A percentile compares a stretch with the other conserved stretches of the same genome.
These are phyloP conservation scores for Argentina anserina DNA, from an alignment of 306 rosid species.

Conservation along the genomic window DNA sequence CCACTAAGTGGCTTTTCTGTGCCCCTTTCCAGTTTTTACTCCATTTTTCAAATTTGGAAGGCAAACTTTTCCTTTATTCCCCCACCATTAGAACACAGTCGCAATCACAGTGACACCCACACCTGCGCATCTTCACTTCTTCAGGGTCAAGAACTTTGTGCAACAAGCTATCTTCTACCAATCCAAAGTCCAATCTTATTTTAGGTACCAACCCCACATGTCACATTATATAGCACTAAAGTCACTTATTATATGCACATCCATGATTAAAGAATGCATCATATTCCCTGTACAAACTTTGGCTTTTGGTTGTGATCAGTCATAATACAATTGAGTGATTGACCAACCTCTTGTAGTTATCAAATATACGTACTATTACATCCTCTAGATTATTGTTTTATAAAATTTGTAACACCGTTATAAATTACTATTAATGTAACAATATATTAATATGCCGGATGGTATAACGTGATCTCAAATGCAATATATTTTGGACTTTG, in stretches of 20 bases:
- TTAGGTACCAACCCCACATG: neutral
- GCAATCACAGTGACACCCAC: neutral
- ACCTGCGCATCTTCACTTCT: neutral
- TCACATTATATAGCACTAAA: neutral
- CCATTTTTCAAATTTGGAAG: neutral
- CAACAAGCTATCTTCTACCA: neutral
- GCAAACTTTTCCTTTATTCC: neutral
- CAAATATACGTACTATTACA: too few relatives aligned
- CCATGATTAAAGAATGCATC: neutral
- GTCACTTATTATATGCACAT: neutral
- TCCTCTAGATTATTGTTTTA: too few relatives aligned
- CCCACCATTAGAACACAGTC: neutral
- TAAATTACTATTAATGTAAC: neutral
- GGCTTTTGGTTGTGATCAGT: too few relatives aligned
- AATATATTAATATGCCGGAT: neutral
- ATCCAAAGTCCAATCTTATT: neutral
- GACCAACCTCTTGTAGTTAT: too few relatives aligned
- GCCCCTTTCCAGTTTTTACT: neutral
- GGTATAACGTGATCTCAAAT: neutral
- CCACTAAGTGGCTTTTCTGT: neutral
- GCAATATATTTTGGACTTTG: too few relatives aligned
- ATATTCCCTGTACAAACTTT: neutral
- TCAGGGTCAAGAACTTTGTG: neutral
- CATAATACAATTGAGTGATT: too few relatives aligned
- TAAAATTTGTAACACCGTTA: too few relatives aligned